phyloP scores from a whole-genome alignment of 805 yeast genomes.

The Schwanniomyces yamadae region DNA sequence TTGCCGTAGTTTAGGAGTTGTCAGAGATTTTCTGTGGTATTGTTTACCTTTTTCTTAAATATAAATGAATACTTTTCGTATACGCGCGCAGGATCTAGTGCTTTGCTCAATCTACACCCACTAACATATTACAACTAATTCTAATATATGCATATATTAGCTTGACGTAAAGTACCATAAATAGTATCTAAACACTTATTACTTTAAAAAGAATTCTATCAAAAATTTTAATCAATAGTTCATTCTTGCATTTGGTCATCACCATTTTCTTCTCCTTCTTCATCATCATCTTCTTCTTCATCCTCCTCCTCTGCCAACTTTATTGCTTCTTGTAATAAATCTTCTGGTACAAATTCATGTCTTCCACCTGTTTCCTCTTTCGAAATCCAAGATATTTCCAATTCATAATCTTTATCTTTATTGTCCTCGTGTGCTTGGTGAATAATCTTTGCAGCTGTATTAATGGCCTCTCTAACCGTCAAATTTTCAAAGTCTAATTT shows the following conservation, averaged over 20 bases:
- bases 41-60: too few relatives aligned
- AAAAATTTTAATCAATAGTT: too few relatives aligned
- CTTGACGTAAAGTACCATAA: too few relatives aligned
- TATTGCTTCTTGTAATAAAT: slow-evolving; percentile 77
- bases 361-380: slow-evolving; percentile 70
- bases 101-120: too few relatives aligned
- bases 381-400: slow-evolving; percentile 90
- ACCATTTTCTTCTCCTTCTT: slow-evolving; percentile 41
- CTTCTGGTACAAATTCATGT: slow-evolving; percentile 80
- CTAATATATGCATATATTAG: too few relatives aligned
- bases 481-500: slow-evolving; percentile 74
- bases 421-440: slow-evolving; percentile 95
- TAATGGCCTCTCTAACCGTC: slow-evolving; percentile 78
- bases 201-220: too few relatives aligned
- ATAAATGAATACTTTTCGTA: too few relatives aligned
- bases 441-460: slow-evolving; percentile 90
- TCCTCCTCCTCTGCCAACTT: slow-evolving; percentile 80
- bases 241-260: slow-evolving; percentile 1
- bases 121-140: too few relatives aligned
- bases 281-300: slow-evolving; percentile 72
- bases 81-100: too few relatives aligned
- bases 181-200: too few relatives aligned
- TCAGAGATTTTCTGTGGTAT: too few relatives aligned
- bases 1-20: too few relatives aligned
- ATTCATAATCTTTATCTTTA: slow-evolving; percentile 94